Evolutionary conservation across 805 yeast genomes (phyloP).

Genomic region (Hanseniaspora valbyensis): DNA sequence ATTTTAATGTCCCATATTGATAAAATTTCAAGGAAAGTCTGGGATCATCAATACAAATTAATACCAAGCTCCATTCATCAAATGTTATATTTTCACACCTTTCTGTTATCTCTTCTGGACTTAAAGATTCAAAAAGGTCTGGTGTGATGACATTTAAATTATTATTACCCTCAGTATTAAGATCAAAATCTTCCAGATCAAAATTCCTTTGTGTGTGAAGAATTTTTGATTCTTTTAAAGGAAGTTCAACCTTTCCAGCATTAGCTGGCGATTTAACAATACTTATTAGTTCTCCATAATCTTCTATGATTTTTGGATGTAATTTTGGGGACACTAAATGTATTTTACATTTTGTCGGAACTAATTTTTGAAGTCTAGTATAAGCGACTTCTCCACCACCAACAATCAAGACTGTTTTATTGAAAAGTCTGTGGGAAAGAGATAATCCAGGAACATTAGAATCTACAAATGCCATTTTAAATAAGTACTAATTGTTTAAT

Average conservation of each 20-base stretch:
- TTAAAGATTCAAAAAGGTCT: background rate
- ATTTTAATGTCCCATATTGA: constrained; percentile 19
- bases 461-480: constrained; percentile 6
- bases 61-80: constrained; percentile 24
- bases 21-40: constrained; percentile 22
- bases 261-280: background rate
- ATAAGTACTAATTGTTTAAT: background rate
- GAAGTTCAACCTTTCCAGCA: background rate
- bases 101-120: background rate
- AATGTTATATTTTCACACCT: constrained; percentile 2
- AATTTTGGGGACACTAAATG: constrained; percentile 22
- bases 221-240: background rate
- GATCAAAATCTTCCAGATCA: constrained; percentile 6
- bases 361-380: constrained; percentile 26
- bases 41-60: constrained; percentile 27
- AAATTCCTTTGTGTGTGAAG: background rate
- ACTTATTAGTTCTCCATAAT: background rate
- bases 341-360: constrained; percentile 28
- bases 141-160: background rate
- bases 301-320: background rate
- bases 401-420: constrained; percentile 24
- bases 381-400: constrained; percentile 31
- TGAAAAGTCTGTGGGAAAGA: constrained; percentile 25
- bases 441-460: constrained; percentile 21
- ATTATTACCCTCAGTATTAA: background rate